Evolutionary conservation across 139 green algal species (phyloP).

Genomic region (Zygnema cylindricum): DNA sequence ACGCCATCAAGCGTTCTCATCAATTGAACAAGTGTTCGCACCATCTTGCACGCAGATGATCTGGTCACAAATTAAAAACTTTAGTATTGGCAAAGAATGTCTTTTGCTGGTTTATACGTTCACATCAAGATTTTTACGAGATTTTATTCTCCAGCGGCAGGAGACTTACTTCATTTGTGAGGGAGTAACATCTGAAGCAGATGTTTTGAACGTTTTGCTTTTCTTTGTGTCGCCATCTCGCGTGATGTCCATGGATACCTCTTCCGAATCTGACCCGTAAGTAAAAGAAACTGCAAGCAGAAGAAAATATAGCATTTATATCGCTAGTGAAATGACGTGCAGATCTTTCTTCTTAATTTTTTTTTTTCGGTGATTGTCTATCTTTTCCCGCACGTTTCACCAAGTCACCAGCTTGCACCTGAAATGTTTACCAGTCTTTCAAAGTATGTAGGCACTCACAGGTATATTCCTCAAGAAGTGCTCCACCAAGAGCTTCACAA

Average conservation of each 20-base stretch:
- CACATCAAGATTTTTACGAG: neutral
- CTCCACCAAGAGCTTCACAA: constrained; percentile 25
- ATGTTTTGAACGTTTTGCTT: constrained; percentile 36
- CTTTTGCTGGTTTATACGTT: too few relatives aligned
- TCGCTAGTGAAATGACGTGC: too few relatives aligned
- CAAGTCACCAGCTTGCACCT: too few relatives aligned
- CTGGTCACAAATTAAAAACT: constrained; percentile 18
- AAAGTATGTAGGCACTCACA: too few relatives aligned
- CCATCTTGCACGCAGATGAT: constrained; percentile 54
- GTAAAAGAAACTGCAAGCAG: constrained; percentile 10
- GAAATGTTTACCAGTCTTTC: too few relatives aligned
- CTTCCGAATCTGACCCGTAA: neutral
- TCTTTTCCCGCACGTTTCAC: too few relatives aligned
- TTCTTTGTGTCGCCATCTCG: constrained; percentile 2
- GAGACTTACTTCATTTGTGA: constrained; percentile 49
- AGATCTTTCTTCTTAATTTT: too few relatives aligned
- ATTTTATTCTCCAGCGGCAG: neutral
- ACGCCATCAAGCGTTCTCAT: constrained; percentile 55
- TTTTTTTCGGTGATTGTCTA: too few relatives aligned
- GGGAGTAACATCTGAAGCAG: constrained; percentile 7
- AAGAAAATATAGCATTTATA: neutral
- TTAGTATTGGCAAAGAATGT: neutral
- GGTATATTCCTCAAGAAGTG: constrained; percentile 57
- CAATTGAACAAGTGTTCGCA: constrained; percentile 56
- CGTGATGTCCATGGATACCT: constrained; percentile 1